phyloP scores from a whole-genome alignment of 345 rosid genomes.

The Chamaenerion angustifolium region DNA sequence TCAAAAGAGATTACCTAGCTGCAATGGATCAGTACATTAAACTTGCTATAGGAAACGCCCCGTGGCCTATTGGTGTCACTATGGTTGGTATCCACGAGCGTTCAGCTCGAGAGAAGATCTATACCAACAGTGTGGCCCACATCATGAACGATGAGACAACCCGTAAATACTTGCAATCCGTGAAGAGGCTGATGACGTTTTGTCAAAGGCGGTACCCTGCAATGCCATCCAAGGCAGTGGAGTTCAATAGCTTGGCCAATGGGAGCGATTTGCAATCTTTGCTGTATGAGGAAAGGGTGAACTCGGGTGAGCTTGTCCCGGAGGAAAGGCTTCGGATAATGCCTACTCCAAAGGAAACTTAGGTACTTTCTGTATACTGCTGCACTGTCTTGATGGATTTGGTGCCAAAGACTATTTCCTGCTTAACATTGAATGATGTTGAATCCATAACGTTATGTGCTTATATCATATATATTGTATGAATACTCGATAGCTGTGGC shows the following conservation, averaged over 20 bases:
- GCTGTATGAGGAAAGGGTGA: constrained; percentile 56
- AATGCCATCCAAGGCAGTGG: constrained; percentile 87
- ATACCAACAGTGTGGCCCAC: constrained; percentile 94
- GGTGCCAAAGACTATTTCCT: neutral
- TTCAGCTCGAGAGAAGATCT: constrained; percentile 94
- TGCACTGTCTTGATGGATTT: too few relatives aligned
- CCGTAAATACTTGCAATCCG: constrained; percentile 84
- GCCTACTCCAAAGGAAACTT: constrained; percentile 51
- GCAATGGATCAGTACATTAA: constrained; percentile 96
- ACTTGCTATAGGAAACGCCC: constrained; percentile 94
- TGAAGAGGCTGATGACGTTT: constrained; percentile 90
- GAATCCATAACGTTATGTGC: too few relatives aligned
- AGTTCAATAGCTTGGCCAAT: constrained; percentile 95
- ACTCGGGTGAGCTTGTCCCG: constrained; percentile 28
- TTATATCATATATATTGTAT: too few relatives aligned
- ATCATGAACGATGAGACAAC: constrained; percentile 98
- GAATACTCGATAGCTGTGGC: too few relatives aligned
- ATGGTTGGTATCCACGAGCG: constrained; percentile 99
- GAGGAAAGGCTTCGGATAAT: constrained; percentile 61
- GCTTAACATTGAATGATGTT: neutral
- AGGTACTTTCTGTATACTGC: too few relatives aligned
- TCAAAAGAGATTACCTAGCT: constrained; percentile 86
- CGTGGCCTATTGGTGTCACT: constrained; percentile 99
- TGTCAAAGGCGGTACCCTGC: constrained; percentile 91
- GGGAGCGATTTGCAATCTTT: constrained; percentile 86